Base-by-base conservation (phyloP, 345 rosid genomes). In the Hevea brasiliensis region DNA sequence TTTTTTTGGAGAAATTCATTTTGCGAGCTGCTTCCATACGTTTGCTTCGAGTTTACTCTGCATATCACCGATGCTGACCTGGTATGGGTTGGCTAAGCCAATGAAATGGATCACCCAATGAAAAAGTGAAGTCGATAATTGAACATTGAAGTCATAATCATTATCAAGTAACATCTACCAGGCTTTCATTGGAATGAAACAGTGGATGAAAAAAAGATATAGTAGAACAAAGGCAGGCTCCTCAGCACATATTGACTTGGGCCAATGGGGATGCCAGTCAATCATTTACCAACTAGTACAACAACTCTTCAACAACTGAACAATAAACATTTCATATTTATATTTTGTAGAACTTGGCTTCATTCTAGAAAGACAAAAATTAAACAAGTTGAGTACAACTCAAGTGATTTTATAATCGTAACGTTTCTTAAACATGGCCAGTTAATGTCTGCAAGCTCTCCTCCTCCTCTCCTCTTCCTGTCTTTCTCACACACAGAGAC, bases 261-360 rank as follows among this genome's bases (percentile, higher is more conserved):
- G 67, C 62, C 70, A 11, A 3, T 27, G 27, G 61, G 5, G 62
- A 64, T 54, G 76, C 68, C 81, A 80, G 82, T 72, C 44, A 80
- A 79, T 83, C 82, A 83, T 80, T 17, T 32, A 61, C 77, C 64
- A 62, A 77, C 82, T 68, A 44, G 74, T 71, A 67, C 48, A 87
- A 81, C 90, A 72, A 85, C 85, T 78, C 84, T 67, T 67, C 86
- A 87, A 76, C 88, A 67, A 82, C 92, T 73, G 65, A 81, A 61
- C 81, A 67, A 76, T 64, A 29, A 74, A 62, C 74, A 42, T 79
- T 72, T 62, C 72, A 57, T 71, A 55, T 32, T 21, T 12, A 64
- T 64, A 48, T 56, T 75, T 72, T 44, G 48, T 57, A 15, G 23
- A 54, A 37, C 67, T 73, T 73, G 78, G 66, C 74, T 73, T 80